These are phyloP conservation scores for Pilaira anomala DNA, from an alignment of 192 early-diverging fungal genomes.

Conservation along the genomic window DNA sequence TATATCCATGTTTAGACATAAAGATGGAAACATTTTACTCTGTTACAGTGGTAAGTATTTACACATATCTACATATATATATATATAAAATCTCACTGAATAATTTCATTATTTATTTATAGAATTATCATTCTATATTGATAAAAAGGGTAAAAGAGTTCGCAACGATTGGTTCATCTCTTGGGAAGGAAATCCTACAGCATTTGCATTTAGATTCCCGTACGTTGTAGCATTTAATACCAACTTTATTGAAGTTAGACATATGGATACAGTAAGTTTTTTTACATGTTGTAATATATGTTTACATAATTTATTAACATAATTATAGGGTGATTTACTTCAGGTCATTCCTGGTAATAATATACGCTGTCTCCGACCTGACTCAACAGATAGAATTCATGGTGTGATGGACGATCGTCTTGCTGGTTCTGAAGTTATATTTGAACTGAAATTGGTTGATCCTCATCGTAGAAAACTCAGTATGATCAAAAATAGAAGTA, in stretches of 20 bases:
- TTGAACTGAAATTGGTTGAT: constrained; percentile 27
- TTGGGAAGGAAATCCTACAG: constrained; percentile 84
- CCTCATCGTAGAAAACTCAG: constrained; percentile 5
- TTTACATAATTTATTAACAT: background rate
- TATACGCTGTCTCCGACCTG: constrained; percentile 28
- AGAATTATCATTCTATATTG: constrained; percentile 93
- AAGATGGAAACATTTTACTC: constrained; percentile 76
- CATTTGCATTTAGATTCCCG: constrained; percentile 78
- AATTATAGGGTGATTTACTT: constrained; percentile 26
- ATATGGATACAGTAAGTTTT: constrained; percentile 74
- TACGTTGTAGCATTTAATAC: constrained; percentile 91
- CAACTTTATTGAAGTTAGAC: constrained; percentile 85
- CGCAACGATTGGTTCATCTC: constrained; percentile 75
- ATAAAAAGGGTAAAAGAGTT: constrained; percentile 78
- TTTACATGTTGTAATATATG: background rate
- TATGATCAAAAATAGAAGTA: constrained; percentile 10
- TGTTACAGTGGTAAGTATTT: constrained; percentile 93
- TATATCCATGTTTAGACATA: constrained; percentile 78
- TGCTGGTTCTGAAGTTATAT: constrained; percentile 17
- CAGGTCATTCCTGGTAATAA: constrained; percentile 30
- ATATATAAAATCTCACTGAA: background rate
- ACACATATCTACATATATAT: no score
- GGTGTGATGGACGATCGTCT: constrained; percentile 26
- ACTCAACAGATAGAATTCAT: constrained; percentile 26
- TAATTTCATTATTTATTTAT: background rate